Base-by-base conservation (phyloP, 164 flowering plant species). In the Vitis rupestris region DNA sequence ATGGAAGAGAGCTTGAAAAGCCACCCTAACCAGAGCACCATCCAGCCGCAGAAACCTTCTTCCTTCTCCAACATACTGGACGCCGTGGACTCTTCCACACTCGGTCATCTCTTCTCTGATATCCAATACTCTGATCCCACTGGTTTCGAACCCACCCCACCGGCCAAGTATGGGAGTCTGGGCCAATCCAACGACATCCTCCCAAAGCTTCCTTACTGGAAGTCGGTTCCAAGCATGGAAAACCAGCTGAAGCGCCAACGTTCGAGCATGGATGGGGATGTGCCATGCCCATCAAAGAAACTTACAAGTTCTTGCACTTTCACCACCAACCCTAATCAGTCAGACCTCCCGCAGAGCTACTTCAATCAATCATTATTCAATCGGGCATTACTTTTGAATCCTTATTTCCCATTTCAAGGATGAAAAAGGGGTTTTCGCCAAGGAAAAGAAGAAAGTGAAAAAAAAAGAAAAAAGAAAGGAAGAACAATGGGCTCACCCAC, bases 61-160 rank as follows among this genome's bases (percentile, higher is more conserved):
- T 77, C 80, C 2, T 78, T 78, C 75, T 74, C 77, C 53, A 78
- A 74, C 60, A 54, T 74, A 50, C 10, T 74, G 4, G 77, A 78
- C 23, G 77, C 72, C 47, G 48, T 64, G 75, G 81, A 78, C 69
- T 71, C 67, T 52, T 70, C 75, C 10, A 9, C 70, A 14, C 58
- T 74, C 29, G 64, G 72, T 15, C 70, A 62, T 29, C 59, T 74
- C 13, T 66, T 78, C 0, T 14, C 69, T 8, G 81, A 78, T 13
- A 68, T 23, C 13, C 66, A 19, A 14, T 53, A 37, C 14, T 15
- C 6, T 8, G 62, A 61, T n/a, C 44, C 56, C n/a, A 61, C 68
- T 2, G 68, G 59, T 19, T 50, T 15, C 9, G 75, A 67, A 14
- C 59, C 63, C 30, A 29, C 30, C 11, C 64, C 68, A 9, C n/a